These are phyloP conservation scores for Yarrowia yakushimensis DNA, from an alignment of 805 yeast genomes.

Conservation along the genomic window DNA sequence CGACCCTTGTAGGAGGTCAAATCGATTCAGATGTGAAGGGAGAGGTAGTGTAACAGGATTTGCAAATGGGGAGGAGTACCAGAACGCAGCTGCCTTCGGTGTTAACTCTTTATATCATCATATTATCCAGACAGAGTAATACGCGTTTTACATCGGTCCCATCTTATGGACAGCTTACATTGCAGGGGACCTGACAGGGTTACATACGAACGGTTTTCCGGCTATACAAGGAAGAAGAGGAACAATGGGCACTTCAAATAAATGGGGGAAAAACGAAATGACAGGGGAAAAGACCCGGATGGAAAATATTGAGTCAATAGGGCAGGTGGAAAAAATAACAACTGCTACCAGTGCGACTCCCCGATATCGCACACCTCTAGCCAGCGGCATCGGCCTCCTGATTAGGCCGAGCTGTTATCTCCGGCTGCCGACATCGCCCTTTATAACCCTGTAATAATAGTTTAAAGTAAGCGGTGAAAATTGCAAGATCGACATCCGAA, in stretches of 20 bases:
- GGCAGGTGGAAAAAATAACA: neutral
- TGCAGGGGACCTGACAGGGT: neutral
- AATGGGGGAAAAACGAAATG: neutral
- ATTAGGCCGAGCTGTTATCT: neutral
- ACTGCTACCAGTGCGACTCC: neutral
- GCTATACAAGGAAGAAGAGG: conserved; percentile 1
- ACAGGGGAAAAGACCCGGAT: neutral
- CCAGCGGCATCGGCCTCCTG: neutral
- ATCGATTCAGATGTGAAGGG: neutral
- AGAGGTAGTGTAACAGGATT: neutral
- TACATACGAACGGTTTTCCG: conserved; percentile 6
- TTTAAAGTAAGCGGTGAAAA: conserved; percentile 12
- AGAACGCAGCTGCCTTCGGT: too few relatives aligned
- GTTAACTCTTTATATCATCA: too few relatives aligned
- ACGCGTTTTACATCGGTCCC: too few relatives aligned
- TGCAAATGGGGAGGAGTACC: neutral
- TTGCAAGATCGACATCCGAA: conserved; percentile 21
- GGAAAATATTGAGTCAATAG: neutral
- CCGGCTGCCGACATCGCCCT: conserved; percentile 18
- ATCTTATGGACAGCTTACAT: neutral
- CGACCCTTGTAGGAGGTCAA: neutral
- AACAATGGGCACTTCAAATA: neutral
- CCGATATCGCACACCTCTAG: neutral
- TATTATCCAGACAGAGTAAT: neutral
- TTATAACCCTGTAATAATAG: neutral